Conservation (phyloP, 192 early-diverging fungal species). For the Backusella morwellensis region DNA sequence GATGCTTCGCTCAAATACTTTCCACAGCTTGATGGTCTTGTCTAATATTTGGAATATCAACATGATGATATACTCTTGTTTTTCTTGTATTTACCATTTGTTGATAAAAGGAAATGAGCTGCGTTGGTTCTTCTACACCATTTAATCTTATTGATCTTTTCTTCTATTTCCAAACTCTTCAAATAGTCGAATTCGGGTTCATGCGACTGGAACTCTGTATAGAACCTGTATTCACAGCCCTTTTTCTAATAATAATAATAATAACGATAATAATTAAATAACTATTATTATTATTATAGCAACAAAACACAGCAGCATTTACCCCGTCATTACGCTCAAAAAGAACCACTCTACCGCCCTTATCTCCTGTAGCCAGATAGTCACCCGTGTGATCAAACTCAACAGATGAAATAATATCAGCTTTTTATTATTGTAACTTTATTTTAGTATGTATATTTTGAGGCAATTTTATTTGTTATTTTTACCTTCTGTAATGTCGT, state of each 20-base stretch:
- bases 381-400: conserved; percentile 98
- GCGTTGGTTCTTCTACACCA: conserved; percentile 88
- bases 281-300: not conserved
- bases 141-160: conserved; percentile 96
- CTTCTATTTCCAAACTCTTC: conserved; percentile 93
- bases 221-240: conserved; percentile 95
- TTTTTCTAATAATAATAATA: conserved; percentile 66
- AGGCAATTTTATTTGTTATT: too few species aligned
- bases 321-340: conserved; percentile 98
- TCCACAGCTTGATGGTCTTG: conserved; percentile 97
- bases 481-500: conserved; percentile 98
- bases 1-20: conserved; percentile 85
- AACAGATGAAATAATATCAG: conserved; percentile 98
- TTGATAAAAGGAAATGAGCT: conserved; percentile 87
- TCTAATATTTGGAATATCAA: conserved; percentile 43
- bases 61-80: not conserved
- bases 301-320: conserved; percentile 31
- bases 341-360: conserved; percentile 96
- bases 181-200: conserved; percentile 96
- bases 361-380: conserved; percentile 96
- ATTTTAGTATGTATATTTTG: not conserved
- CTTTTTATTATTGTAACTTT: conserved; percentile 40
- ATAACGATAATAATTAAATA: not conserved
- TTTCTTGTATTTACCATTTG: conserved; percentile 60
- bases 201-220: conserved; percentile 95